phyloP scores from a whole-genome alignment of 1,139 yeast genomes.

The Magnusiomyces paraingens region DNA sequence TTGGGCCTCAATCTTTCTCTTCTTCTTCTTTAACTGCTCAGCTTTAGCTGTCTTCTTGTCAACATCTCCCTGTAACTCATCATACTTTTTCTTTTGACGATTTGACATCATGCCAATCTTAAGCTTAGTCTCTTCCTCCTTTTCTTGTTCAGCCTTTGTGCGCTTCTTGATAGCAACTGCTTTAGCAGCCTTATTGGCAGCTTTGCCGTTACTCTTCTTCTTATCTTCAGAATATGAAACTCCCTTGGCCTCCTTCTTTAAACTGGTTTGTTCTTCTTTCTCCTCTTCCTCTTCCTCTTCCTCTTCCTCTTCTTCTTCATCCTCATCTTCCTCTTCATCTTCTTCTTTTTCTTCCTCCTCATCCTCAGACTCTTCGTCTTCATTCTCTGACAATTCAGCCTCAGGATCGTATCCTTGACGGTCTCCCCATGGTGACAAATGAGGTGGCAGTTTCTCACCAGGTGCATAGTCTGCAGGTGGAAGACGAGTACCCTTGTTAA shows the following conservation, averaged over 20 bases:
- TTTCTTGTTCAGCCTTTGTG: conserved; percentile 37
- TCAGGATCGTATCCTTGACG: conserved; percentile 84
- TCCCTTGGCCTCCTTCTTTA: conserved; percentile 79
- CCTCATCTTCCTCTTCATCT: conserved; percentile 47
- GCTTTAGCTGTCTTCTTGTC: conserved; percentile 77
- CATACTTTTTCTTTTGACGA: conserved; percentile 89
- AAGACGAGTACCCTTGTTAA: conserved; percentile 68
- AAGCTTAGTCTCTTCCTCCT: conserved; percentile 78
- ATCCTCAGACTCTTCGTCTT: conserved; percentile 39
- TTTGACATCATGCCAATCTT: conserved; percentile 96
- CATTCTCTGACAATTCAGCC: conserved; percentile 38
- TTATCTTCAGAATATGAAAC: conserved; percentile 57
- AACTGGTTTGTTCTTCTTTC: conserved; percentile 44
- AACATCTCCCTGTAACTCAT: conserved; percentile 91
- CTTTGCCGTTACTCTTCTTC: conserved; percentile 2
- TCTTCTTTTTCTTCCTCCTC: conserved; percentile 48
- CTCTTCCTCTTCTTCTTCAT: conserved; percentile 43
- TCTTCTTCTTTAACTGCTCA: conserved; percentile 69
- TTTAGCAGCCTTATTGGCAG: conserved; percentile 12
- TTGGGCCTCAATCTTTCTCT: conserved; percentile 65
- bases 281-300: conserved; percentile 16
- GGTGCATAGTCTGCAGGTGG: conserved; percentile 82
- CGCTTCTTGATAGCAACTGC: conserved; percentile 29
- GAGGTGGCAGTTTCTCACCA: conserved; percentile 94
- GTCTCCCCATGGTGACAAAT: conserved; percentile 98